phyloP scores from a whole-genome alignment of 1,284 basidiomycete species.

The Ganoderma resinaceum region DNA sequence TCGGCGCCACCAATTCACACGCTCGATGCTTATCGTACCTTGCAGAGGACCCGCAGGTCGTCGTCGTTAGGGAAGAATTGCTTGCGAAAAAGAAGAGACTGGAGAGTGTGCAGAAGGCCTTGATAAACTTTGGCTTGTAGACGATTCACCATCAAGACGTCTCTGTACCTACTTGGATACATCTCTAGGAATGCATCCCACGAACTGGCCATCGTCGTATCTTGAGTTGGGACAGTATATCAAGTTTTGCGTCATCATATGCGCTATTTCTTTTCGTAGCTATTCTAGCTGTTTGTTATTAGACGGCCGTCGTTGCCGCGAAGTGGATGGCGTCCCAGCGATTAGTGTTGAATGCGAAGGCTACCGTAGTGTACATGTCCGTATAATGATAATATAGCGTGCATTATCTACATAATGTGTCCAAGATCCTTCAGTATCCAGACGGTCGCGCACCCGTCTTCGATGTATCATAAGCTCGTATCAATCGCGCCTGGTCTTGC shows the following conservation, averaged over 20 bases:
- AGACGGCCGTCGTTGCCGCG: neutral
- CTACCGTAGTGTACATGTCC: slow-evolving; percentile 40
- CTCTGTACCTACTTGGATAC: neutral
- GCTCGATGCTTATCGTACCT: slow-evolving; percentile 47
- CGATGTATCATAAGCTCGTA: slow-evolving; percentile 91
- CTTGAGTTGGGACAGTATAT: too few relatives aligned
- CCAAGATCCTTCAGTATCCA: slow-evolving; percentile 60
- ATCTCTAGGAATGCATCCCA: neutral
- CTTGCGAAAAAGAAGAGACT: slow-evolving; percentile 37
- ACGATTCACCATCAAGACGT: neutral
- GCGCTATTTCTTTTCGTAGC: too few relatives aligned
- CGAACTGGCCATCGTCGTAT: too few relatives aligned
- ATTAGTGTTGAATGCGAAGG: slow-evolving; percentile 30
- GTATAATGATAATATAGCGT: slow-evolving; percentile 35
- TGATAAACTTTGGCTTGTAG: slow-evolving; percentile 41
- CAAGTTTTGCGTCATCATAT: too few relatives aligned
- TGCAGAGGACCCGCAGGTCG: slow-evolving; percentile 48
- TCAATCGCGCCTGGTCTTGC: slow-evolving; percentile 88
- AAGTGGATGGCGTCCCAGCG: neutral
- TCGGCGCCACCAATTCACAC: slow-evolving; percentile 44
- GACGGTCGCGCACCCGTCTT: slow-evolving; percentile 72
- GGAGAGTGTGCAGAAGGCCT: slow-evolving; percentile 42
- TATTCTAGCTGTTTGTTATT: neutral
- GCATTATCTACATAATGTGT: slow-evolving; percentile 16
- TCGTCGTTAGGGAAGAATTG: slow-evolving; percentile 46